Conservation (phyloP, 208 protist species). For the Trypanosoma theileri region DNA sequence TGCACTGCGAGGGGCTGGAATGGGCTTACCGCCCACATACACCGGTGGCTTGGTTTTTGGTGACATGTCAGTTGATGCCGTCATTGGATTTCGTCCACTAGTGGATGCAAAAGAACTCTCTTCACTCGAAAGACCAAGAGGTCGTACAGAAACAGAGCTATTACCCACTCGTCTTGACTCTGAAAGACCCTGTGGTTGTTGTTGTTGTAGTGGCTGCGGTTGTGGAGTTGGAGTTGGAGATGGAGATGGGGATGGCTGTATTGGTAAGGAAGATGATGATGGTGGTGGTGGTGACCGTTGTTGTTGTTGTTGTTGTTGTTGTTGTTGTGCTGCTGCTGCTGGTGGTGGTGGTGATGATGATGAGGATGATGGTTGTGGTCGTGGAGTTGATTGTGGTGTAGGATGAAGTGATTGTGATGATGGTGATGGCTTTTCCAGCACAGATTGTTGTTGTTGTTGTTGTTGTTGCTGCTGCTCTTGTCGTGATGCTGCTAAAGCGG, state of each 20-base stretch:
- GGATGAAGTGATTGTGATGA: too few species aligned
- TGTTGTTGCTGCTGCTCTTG: constrained; percentile 10
- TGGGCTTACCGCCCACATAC: constrained; percentile 43
- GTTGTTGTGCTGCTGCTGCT: too few species aligned
- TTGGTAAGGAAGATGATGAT: too few species aligned
- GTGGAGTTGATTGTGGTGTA: too few species aligned
- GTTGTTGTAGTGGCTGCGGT: background rate
- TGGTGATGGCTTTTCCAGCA: background rate
- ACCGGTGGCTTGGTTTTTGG: constrained; percentile 7
- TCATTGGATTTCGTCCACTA: background rate
- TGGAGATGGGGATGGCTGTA: too few species aligned
- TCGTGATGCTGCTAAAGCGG: background rate
- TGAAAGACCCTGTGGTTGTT: background rate
- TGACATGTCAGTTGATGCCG: constrained; percentile 13
- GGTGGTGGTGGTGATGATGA: too few species aligned
- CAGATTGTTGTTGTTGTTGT: background rate
- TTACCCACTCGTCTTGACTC: background rate
- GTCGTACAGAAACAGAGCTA: background rate
- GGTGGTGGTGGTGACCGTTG: background rate
- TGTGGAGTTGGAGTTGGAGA: too few species aligned
- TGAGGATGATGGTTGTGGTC: too few species aligned
- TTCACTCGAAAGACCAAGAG: constrained; percentile 17
- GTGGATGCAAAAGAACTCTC: constrained; percentile 9
- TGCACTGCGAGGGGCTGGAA: constrained; percentile 50
- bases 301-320: constrained; percentile 7